Base-by-base conservation (phyloP, 2,329 filamentous ascomycete genomes). In the Thermomyces lanuginosus region DNA sequence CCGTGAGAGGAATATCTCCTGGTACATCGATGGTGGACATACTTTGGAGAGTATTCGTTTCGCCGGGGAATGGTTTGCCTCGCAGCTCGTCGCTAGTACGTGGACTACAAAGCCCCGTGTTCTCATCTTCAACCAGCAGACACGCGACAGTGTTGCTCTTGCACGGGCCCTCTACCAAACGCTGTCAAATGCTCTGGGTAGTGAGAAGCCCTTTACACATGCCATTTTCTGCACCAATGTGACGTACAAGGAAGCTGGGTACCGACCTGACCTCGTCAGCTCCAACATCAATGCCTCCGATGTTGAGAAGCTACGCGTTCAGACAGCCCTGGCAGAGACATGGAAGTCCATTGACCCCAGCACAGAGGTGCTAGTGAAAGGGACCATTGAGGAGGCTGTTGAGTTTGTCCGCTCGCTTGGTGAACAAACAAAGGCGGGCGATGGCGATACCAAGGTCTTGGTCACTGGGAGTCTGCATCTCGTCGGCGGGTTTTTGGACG, bases 71-170 rank as follows among this genome's bases (percentile, higher is more conserved):
- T 93, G 84, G 84, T 86, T 86, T 42, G 68, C 67, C 2, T 54
- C 53, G 5, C 55, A 62, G 24, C 43, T 64, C n/a, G 38, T 42
- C 40, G 41, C 48, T 9, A 49, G 51, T 22, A 48, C 49, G 7
- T 43, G 38, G 28, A 39, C 34, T 26, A 45, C 43, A 27, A 52
- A 59, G 22, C 48, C 56, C 4, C 59, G 80, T 0, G 60, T 76
- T 31, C 57, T 95, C 23, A 65, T 95, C 24, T 95, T 95, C 62
- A 93, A 93, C 51, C 86, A 93, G 51, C 82, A 92, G 45, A 82
- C 81, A 6, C 70, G 83, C 16, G 74, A 92, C 43, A 78, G 79
- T 4, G 55, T 60, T 3, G 59, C 66, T 9, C 63, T 91, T 1
- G 66, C 86, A 2, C 55, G 54, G 16, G 64, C 63, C 0, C 58